phyloP scores from a whole-genome alignment of 164 flowering plant species.

The Vitis riparia region DNA sequence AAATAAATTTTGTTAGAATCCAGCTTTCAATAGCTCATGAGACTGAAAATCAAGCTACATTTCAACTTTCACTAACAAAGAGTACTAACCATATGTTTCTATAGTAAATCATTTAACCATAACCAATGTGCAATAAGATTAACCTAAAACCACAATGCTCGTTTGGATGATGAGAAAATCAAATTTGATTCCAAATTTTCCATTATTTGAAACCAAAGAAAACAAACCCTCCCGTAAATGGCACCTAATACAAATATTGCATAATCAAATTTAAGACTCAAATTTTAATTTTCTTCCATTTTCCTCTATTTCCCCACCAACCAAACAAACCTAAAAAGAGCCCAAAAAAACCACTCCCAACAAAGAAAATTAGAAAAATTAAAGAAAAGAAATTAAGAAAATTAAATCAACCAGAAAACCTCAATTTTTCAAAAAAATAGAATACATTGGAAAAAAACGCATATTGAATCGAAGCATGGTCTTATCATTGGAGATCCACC shows the following conservation, averaged over 20 bases:
- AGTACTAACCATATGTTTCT: too few species aligned
- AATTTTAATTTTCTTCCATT: not conserved
- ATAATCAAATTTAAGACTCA: not conserved
- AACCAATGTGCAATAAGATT: too few species aligned
- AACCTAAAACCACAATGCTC: too few species aligned
- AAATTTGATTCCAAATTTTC: not conserved
- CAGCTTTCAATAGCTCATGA: too few species aligned
- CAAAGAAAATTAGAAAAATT: not conserved
- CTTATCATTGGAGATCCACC: slow-evolving; percentile 4
- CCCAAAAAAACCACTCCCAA: too few species aligned
- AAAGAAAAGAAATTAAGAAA: not conserved
- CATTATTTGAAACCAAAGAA: not conserved
- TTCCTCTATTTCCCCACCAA: not conserved
- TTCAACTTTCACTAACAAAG: too few species aligned
- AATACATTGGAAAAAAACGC: not conserved
- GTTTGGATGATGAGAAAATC: not conserved
- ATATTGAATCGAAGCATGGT: not conserved
- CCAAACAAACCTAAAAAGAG: not conserved
- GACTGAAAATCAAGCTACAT: too few species aligned
- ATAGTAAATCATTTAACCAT: too few species aligned
- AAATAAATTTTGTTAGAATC: not conserved
- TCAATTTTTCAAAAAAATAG: not conserved
- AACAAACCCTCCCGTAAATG: not conserved
- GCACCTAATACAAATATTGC: not conserved
- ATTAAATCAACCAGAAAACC: not conserved